Base-by-base conservation (phyloP, 83 land plant species). In the Picea abies region DNA sequence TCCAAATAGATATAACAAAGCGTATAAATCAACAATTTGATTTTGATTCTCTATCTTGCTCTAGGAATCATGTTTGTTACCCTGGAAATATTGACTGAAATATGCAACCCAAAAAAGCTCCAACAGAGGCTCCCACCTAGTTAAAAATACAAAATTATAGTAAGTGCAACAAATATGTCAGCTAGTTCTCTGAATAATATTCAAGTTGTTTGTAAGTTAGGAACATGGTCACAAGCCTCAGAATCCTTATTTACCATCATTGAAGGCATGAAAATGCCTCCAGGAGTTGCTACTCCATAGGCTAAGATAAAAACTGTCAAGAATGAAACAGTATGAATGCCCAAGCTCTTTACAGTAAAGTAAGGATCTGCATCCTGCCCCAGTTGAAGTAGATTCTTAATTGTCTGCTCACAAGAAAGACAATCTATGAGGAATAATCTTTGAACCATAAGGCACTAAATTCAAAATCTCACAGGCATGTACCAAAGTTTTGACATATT, bases 251-350 rank as follows among this genome's bases (percentile, higher is more conserved):
- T 62, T 80, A 88, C 90, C 89, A 88, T 67, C 79, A 88, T 88
- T 22, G 86, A 83, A 14, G 90, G 90, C 89, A 86, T 81, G 77
- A 86, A 86, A 77, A 86, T 86, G 65, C 90, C 90, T 77, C 90
- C 89, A 32, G 90, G 89, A 60, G 89, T 86, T 22, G 90, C 90
- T 32, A 83, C 63, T 49, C 90, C 90, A 76, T 88, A 88, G 23
- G 90, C 85, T 62, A 88, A 61, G 65, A 83, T 80, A 76, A 88
- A 88, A 37, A 88, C 37, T 23, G 81, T 25, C 19, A 88, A 80
- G 65, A 86, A 89, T 67, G 89, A 86, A 49, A 73, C 64, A 12
- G 80, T 71, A 63, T 88, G 85, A 47, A 86, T 80, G 19, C 72
- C 60, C 83, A 88, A 80, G 89, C 84, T 83, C 64, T 63, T 35